Percentiles rank a stretch among this genome's conserved stretches.
Conservation (phyloP, 176 grass and related monocot species). For the Saccharum spontaneum region DNA sequence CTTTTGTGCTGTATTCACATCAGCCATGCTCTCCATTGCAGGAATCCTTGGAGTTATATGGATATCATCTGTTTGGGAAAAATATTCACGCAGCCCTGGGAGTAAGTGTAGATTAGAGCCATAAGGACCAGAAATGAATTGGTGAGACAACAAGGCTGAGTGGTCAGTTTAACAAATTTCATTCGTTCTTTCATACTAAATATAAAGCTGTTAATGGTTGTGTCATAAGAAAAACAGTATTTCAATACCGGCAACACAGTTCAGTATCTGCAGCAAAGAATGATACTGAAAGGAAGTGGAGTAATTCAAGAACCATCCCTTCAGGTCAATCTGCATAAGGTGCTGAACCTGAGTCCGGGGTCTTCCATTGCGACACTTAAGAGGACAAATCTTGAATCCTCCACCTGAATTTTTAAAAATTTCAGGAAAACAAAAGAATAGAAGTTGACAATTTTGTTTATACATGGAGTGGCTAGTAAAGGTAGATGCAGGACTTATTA, state of each 20-base stretch:
- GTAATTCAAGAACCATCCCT: conserved; percentile 87
- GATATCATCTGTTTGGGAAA: conserved; percentile 88
- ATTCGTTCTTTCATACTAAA: neutral
- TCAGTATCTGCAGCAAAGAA: conserved; percentile 83
- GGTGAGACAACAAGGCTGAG: neutral
- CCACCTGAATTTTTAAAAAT: conserved; percentile 68
- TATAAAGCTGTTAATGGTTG: conserved; percentile 9
- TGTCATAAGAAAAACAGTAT: conserved; percentile 24
- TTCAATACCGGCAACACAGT: conserved; percentile 73
- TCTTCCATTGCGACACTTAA: conserved; percentile 69
- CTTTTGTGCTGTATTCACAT: conserved; percentile 45
- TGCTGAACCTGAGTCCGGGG: conserved; percentile 91
- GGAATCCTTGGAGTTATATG: conserved; percentile 71
- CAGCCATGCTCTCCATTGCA: conserved; percentile 67
- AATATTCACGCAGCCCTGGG: conserved; percentile 84
- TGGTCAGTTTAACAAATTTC: conserved; percentile 12
- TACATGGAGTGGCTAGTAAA: neutral
- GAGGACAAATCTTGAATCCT: conserved; percentile 91
- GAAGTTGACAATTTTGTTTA: conserved; percentile 19
- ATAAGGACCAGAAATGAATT: conserved; percentile 8
- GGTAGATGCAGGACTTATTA: conserved; percentile 25
- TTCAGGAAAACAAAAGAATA: conserved; percentile 19
- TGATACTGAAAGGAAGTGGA: conserved; percentile 85
- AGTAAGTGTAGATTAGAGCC: conserved; percentile 29
- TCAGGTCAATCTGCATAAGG: conserved; percentile 93